Percentiles rank a stretch among this genome's conserved stretches.
phyloP scores from a whole-genome alignment of 163 green algal genomes.

The Coccomyxa subellipsoidea region DNA sequence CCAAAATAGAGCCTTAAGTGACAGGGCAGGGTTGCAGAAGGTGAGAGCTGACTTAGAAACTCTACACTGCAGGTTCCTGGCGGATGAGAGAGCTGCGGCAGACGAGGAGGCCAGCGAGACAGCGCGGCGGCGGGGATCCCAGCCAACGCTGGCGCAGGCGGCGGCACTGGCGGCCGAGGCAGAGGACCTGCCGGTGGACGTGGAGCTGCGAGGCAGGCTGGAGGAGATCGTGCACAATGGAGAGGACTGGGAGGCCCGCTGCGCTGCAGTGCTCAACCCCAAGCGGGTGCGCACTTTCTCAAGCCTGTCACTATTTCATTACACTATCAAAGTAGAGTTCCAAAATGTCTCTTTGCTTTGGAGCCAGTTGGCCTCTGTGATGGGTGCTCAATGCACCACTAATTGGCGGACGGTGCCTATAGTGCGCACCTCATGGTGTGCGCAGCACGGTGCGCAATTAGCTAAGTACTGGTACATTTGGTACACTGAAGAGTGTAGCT shows the following conservation, averaged over 20 bases:
- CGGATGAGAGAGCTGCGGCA: not conserved
- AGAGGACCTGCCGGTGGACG: not conserved
- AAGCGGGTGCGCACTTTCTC: not conserved
- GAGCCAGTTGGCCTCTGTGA: no score
- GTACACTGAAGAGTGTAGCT: not conserved
- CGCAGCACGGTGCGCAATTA: no score
- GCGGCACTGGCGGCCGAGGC: not conserved
- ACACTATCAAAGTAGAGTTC: no score
- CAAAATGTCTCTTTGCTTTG: no score
- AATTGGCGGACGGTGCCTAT: no score
- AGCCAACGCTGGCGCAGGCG: not conserved
- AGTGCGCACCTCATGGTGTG: no score
- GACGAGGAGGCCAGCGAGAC: not conserved
- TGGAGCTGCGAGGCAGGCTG: not conserved
- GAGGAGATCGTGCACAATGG: not conserved
- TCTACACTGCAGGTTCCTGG: not conserved
- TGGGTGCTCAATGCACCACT: no score
- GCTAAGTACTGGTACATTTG: no score
- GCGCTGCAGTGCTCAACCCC: not conserved
- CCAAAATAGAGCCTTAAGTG: no score
- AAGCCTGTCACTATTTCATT: not conserved
- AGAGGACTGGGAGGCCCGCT: constrained; percentile 22
- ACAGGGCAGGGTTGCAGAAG: no score
- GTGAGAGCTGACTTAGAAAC: no score
- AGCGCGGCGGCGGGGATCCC: not conserved